Conservation (phyloP, 495 filamentous ascomycete species). For the Penicilliopsis zonata region DNA sequence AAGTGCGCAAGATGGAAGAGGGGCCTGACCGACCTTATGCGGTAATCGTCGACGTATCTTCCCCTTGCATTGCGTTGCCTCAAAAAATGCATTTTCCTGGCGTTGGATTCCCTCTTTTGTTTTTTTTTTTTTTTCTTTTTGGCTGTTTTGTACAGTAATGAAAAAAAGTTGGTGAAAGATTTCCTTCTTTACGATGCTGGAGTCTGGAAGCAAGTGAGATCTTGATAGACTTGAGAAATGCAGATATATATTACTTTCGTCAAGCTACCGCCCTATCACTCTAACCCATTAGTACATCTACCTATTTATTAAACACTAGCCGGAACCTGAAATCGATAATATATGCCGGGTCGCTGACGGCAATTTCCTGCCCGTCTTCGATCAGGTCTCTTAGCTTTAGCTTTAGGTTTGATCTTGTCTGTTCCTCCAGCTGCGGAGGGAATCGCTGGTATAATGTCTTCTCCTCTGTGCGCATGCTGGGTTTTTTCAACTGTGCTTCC, state of each 20-base stretch:
- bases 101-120: conserved; percentile 24
- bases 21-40: conserved; percentile 42
- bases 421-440: conserved; percentile 66
- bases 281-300: conserved; percentile 5
- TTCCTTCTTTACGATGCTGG: conserved; percentile 18
- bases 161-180: conserved; percentile 28
- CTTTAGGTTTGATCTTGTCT: conserved; percentile 68
- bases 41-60: conserved; percentile 25
- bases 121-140: conserved; percentile 16
- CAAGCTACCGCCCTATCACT: conserved; percentile 4
- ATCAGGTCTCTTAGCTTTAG: conserved; percentile 61
- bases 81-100: conserved; percentile 35
- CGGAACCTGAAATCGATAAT: conserved; percentile 60
- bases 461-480: conserved; percentile 68
- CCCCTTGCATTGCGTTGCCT: too few relatives aligned
- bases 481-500: conserved; percentile 82
- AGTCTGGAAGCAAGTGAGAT: conserved; percentile 19
- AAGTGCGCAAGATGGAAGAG: conserved; percentile 59
- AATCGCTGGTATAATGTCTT: conserved; percentile 84
- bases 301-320: conserved; percentile 30
- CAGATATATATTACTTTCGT: conserved; percentile 8
- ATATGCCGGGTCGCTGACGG: conserved; percentile 74
- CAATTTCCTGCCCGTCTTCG: conserved; percentile 58
- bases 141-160: conserved; percentile 29
- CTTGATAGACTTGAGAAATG: conserved; percentile 17